Base-by-base conservation (phyloP, 179 eudicot genomes). In the Gypsophila paniculata region DNA sequence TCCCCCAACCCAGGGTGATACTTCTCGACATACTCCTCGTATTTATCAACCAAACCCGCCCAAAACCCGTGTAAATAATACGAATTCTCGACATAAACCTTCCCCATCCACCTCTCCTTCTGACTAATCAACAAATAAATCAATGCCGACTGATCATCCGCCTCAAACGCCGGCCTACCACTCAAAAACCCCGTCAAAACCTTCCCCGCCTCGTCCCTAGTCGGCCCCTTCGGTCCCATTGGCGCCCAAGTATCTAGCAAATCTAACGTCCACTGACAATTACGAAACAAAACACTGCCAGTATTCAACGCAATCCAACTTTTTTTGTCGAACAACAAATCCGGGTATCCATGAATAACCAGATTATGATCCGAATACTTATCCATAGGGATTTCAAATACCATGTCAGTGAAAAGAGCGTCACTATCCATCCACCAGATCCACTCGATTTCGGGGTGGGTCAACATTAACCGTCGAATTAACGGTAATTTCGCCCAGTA, bases 361-460 rank as follows among this genome's bases (percentile, higher is more conserved):
- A 88, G 18, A 42, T 88, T 88, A 65, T 65, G 52, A 68, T 61
- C 69, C 60, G 73, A 75, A 62, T 84, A 86, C 78, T 84, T 82
- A 36, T 84, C 70, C 68, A 84, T 74, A 8, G 89, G 91, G 14
- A 86, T 59, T 76, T 86, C 88, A 29, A 84, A 88, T 0, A 80
- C 86, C 91, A 88, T 88, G 70, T 88, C 91, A 22, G 89, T 88
- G 68, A 86, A 88, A 84, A 88, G 77, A 0, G 91, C 89, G 79
- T 88, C 91, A 73, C 87, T 84, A 70, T 87, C 91, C 82, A 87
- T 81, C 91, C 91, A 87, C 91, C 89, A 87, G 51, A 87, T 67
- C 83, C 87, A 85, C 76, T 87, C 91, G 8, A 87, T 82, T 69
- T 87, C 91, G 0, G 91, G 91, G 72, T 87, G 91, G 6, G 89